Percentiles rank a stretch among this genome's conserved stretches.
Evolutionary conservation across 148 eudicot genomes (phyloP).

Genomic region (Nepenthes gracilis): DNA sequence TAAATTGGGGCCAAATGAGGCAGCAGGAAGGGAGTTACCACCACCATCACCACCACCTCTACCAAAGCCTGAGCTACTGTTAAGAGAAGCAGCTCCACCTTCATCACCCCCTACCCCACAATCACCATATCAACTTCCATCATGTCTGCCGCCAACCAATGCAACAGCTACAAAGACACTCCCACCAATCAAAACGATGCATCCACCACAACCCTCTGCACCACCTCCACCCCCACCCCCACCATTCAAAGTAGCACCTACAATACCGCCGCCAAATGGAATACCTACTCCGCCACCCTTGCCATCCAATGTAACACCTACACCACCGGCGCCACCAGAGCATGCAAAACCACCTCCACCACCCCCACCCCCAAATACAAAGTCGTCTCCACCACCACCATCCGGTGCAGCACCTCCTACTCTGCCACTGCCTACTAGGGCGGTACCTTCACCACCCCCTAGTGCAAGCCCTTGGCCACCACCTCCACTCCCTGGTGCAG

Average conservation of each 20-base stretch:
- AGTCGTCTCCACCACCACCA: not conserved
- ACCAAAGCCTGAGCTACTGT: no score
- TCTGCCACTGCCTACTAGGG: slow-evolving; percentile 10
- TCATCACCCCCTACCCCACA: slow-evolving; percentile 4
- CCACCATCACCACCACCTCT: not conserved
- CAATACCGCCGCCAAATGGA: slow-evolving; percentile 3
- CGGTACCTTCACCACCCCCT: slow-evolving; percentile 12
- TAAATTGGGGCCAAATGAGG: not conserved
- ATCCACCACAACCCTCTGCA: slow-evolving; percentile 1
- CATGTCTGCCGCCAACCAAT: slow-evolving; percentile 3
- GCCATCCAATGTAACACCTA: slow-evolving; percentile 1
- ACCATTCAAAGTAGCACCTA: slow-evolving; percentile 3
- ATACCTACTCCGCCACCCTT: not conserved
- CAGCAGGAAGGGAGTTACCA: not conserved
- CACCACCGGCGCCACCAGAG: not conserved
- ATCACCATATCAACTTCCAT: slow-evolving; percentile 5
- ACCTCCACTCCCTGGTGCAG: slow-evolving; percentile 7
- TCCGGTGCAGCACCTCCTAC: not conserved
- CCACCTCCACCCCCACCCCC: slow-evolving; percentile 14
- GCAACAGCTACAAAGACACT: slow-evolving; percentile 1
- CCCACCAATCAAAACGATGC: slow-evolving; percentile 10
- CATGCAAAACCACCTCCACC: not conserved
- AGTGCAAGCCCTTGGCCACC: slow-evolving; percentile 10
- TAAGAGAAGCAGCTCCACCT: not conserved
- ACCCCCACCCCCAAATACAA: slow-evolving; percentile 6